Evolutionary conservation across 164 flowering plant species (phyloP).

Genomic region (Litsea cubeba): DNA sequence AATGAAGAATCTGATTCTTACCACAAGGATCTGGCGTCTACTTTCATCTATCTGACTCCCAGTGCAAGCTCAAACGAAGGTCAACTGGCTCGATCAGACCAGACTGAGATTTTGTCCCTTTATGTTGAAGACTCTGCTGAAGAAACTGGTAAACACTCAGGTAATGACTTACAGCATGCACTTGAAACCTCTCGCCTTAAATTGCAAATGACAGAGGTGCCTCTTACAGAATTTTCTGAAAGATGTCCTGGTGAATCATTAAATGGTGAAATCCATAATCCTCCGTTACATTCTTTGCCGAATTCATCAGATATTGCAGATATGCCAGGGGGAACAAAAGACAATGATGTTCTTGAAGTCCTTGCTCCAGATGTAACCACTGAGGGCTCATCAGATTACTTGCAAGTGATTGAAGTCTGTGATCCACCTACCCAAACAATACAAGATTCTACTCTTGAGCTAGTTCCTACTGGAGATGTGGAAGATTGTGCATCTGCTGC

Average conservation of each 20-base stretch:
- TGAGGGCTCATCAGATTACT: slow-evolving; percentile 11
- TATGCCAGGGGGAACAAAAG: slow-evolving; percentile 1
- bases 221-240: slow-evolving; percentile 15
- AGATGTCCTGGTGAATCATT: slow-evolving; percentile 14
- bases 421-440: slow-evolving; percentile 15
- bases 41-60: slow-evolving; percentile 12
- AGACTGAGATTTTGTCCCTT: slow-evolving; percentile 20
- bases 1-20: slow-evolving; percentile 12
- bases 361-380: background rate
- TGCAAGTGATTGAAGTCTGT: background rate
- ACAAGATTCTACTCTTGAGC: slow-evolving; percentile 14
- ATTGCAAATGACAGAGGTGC: slow-evolving; percentile 16
- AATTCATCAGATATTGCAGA: slow-evolving; percentile 6
- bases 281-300: slow-evolving; percentile 1
- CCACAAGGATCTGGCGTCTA: slow-evolving; percentile 16
- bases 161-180: slow-evolving; percentile 10
- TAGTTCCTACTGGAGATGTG: slow-evolving; percentile 13
- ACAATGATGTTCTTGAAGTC: background rate
- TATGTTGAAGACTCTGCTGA: slow-evolving; percentile 5
- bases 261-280: slow-evolving; percentile 15
- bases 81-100: slow-evolving; percentile 16
- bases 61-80: slow-evolving; percentile 14
- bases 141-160: slow-evolving; percentile 10
- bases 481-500: slow-evolving; percentile 13
- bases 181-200: slow-evolving; percentile 10